Evolutionary conservation across 768 basidiomycete species (phyloP).

Genomic region (Amanita rubescens): DNA sequence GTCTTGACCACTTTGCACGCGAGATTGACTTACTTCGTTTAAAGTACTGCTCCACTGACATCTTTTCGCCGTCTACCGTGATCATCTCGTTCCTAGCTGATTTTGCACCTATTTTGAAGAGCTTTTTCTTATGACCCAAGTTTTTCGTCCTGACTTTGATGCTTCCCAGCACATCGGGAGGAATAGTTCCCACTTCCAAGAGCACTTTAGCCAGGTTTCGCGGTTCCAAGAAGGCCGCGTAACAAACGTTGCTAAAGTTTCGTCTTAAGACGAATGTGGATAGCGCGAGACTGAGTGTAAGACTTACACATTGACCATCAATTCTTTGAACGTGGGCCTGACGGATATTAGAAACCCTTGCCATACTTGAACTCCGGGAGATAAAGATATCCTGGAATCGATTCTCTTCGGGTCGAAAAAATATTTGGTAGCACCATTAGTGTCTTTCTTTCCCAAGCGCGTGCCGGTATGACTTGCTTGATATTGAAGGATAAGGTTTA

Average conservation of each 20-base stretch:
- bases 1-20: constrained; percentile 21
- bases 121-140: constrained; percentile 3
- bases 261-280: neutral
- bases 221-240: constrained; percentile 47
- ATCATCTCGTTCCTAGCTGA: constrained; percentile 17
- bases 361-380: constrained; percentile 29
- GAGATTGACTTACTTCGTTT: constrained; percentile 10
- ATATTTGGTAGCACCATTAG: constrained; percentile 30
- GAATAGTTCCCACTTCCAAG: constrained; percentile 30
- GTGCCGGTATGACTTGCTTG: constrained; percentile 39
- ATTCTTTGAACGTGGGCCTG: constrained; percentile 37
- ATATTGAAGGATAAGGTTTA: constrained; percentile 51
- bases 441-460: constrained; percentile 36
- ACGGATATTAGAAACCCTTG: constrained; percentile 46
- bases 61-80: constrained; percentile 41
- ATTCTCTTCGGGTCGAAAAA: constrained; percentile 38
- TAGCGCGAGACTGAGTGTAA: neutral
- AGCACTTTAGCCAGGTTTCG: constrained; percentile 60
- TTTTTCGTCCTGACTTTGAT: constrained; percentile 6
- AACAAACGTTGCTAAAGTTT: constrained; percentile 42
- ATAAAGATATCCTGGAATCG: constrained; percentile 15
- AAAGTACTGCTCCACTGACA: constrained; percentile 54
- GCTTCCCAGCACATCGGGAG: neutral
- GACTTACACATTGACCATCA: constrained; percentile 48
- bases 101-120: neutral